phyloP scores from a whole-genome alignment of 805 yeast genomes.

The Barnettozyma californica region DNA sequence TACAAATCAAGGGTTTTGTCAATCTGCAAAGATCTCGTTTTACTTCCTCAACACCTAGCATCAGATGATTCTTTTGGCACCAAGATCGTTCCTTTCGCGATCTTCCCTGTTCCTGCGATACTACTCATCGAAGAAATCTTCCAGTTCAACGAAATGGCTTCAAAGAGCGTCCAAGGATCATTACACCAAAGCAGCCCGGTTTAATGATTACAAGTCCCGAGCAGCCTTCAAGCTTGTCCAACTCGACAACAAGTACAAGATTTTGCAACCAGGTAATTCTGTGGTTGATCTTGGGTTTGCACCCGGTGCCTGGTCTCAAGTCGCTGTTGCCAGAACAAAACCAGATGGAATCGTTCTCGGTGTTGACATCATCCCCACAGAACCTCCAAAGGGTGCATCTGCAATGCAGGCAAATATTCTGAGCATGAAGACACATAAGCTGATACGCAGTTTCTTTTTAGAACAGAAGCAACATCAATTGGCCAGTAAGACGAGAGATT shows the following conservation, averaged over 20 bases:
- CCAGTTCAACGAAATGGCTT: constrained; percentile 70
- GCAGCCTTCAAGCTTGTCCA: constrained; percentile 89
- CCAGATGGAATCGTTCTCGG: constrained; percentile 62
- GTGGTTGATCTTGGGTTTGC: constrained; percentile 90
- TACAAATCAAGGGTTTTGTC: neutral
- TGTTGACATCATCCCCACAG: constrained; percentile 72
- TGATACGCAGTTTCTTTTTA: constrained; percentile 46
- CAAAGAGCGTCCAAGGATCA: constrained; percentile 61
- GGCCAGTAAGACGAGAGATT: constrained; percentile 14
- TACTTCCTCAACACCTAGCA: neutral
- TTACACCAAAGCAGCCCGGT: constrained; percentile 62
- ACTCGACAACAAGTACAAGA: constrained; percentile 54
- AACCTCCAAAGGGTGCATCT: constrained; percentile 77
- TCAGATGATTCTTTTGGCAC: neutral
- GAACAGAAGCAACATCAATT: constrained; percentile 3
- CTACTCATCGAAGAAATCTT: constrained; percentile 27
- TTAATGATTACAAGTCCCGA: constrained; percentile 62
- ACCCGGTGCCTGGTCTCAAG: constrained; percentile 95
- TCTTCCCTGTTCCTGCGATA: constrained; percentile 7
- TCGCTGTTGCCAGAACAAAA: constrained; percentile 51
- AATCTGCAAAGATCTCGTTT: neutral
- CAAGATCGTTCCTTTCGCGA: neutral
- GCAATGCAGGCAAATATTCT: constrained; percentile 86
- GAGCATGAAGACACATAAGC: constrained; percentile 54
- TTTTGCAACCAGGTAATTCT: constrained; percentile 51